Evolutionary conservation across 2,329 filamentous ascomycete species (phyloP).

Genomic region (Botryosphaeria agaves): DNA sequence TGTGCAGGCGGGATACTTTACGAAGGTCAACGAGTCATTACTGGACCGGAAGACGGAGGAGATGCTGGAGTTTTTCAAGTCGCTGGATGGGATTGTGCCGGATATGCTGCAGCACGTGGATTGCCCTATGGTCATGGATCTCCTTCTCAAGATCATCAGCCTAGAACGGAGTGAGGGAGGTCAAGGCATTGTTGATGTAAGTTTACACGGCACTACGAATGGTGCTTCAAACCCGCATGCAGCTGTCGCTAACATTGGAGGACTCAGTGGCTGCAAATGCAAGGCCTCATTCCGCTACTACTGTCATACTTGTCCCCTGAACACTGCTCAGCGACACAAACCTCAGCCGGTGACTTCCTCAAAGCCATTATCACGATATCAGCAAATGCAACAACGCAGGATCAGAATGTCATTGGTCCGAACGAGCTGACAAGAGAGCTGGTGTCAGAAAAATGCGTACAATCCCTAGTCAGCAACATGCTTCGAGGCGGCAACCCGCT

Average conservation of each 20-base stretch:
- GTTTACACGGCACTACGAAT: constrained; percentile 12
- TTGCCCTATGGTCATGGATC: constrained; percentile 95
- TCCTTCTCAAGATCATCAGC: constrained; percentile 91
- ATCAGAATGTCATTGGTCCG: constrained; percentile 95
- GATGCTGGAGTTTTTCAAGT: constrained; percentile 83
- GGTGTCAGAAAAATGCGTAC: constrained; percentile 70
- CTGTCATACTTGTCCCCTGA: constrained; percentile 76
- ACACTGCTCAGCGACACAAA: constrained; percentile 79
- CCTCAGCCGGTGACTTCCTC: constrained; percentile 89
- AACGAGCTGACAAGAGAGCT: constrained; percentile 93
- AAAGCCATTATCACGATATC: constrained; percentile 99
- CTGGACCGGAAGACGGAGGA: constrained; percentile 97
- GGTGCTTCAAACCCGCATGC: constrained; percentile 6
- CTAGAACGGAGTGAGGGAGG: constrained; percentile 84
- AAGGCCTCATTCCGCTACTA: constrained; percentile 72
- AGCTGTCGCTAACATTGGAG: constrained; percentile 3
- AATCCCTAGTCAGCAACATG: constrained; percentile 82
- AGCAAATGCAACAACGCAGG: constrained; percentile 92
- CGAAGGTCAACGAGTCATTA: constrained; percentile 94
- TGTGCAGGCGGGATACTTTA: constrained; percentile 92
- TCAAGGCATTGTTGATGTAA: constrained; percentile 81
- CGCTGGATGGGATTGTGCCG: constrained; percentile 61
- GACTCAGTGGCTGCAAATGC: constrained; percentile 70
- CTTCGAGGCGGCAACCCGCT: constrained; percentile 81
- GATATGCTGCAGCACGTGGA: constrained; percentile 88